These are phyloP conservation scores for Pezicula rhizophila DNA, from an alignment of 2,329 filamentous ascomycete species.

Conservation along the genomic window DNA sequence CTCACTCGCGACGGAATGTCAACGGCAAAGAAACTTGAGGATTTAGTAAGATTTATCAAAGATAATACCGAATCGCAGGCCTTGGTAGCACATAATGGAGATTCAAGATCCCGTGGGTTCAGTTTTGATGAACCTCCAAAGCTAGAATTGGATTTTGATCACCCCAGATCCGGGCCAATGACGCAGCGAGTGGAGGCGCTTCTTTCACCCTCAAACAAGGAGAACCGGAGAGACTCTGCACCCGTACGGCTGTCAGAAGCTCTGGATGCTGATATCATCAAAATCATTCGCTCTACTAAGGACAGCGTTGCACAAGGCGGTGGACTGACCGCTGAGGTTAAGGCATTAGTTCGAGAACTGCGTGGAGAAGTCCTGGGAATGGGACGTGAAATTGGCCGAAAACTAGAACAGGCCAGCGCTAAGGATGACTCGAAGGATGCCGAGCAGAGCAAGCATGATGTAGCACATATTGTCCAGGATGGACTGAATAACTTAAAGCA, in stretches of 20 bases:
- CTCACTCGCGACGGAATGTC: slow-evolving; percentile 51
- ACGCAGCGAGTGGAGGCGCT: slow-evolving; percentile 25
- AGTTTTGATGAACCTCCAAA: slow-evolving; percentile 29
- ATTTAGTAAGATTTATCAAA: slow-evolving; percentile 61
- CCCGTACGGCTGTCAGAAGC: slow-evolving; percentile 45
- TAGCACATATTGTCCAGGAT: slow-evolving; percentile 72
- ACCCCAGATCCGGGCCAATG: slow-evolving; percentile 26
- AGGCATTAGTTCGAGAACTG: slow-evolving; percentile 81
- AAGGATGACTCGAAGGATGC: slow-evolving; percentile 41
- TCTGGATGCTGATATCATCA: slow-evolving; percentile 72
- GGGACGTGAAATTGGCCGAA: slow-evolving; percentile 83
- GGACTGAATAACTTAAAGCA: slow-evolving; percentile 76
- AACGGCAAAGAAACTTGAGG: slow-evolving; percentile 58
- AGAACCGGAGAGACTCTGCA: slow-evolving; percentile 14
- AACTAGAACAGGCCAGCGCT: slow-evolving; percentile 64
- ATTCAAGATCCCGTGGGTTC: slow-evolving; percentile 22
- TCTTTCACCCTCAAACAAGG: slow-evolving; percentile 21
- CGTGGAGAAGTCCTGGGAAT: slow-evolving; percentile 90
- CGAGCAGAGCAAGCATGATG: slow-evolving; percentile 58
- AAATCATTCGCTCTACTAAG: slow-evolving; percentile 79
- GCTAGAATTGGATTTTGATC: slow-evolving; percentile 32
- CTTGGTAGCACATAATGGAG: slow-evolving; percentile 38
- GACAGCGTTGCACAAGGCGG: slow-evolving; percentile 85
- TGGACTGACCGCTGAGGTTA: slow-evolving; percentile 85
- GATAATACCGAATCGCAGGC: slow-evolving; percentile 47